Percentiles rank a stretch among this genome's conserved stretches.
Evolutionary conservation across 2,329 filamentous ascomycete species (phyloP).

Genomic region (Calycina marina): DNA sequence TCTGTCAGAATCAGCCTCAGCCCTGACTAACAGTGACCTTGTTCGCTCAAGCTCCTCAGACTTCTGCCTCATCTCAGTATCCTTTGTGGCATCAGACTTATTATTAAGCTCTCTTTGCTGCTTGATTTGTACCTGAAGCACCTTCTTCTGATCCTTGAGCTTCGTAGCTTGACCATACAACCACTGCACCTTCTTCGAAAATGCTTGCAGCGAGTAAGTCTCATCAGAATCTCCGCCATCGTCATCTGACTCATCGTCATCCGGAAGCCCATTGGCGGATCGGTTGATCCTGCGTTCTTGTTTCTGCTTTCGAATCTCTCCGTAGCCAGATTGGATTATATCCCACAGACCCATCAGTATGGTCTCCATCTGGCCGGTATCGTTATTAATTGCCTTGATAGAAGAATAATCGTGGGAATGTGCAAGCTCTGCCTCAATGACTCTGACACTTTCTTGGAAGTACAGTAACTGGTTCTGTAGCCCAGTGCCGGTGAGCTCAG

Average conservation of each 20-base stretch:
- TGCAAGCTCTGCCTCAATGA: conserved; percentile 26
- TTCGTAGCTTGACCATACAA: conserved; percentile 63
- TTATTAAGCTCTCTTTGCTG: conserved; percentile 88
- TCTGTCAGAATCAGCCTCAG: conserved; percentile 20
- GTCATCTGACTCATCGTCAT: conserved; percentile 45
- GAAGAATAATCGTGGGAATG: conserved; percentile 5
- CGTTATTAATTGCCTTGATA: conserved; percentile 23
- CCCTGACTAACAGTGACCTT: conserved; percentile 22
- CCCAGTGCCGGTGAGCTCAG: conserved; percentile 38
- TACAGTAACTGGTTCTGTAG: conserved; percentile 55
- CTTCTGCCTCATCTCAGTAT: conserved; percentile 45
- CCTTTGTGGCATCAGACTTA: conserved; percentile 63
- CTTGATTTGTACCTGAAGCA: conserved; percentile 82
- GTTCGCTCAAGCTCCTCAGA: conserved; percentile 38
- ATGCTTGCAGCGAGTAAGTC: conserved; percentile 57
- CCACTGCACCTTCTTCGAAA: conserved; percentile 65
- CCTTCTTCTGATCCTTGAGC: conserved; percentile 75
- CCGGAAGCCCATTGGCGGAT: conserved; percentile 39
- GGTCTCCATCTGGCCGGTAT: conserved; percentile 39
- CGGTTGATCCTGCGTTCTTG: conserved; percentile 37
- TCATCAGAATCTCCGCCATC: conserved; percentile 43
- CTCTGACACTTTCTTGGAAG: conserved; percentile 44
- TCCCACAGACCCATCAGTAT: conserved; percentile 37
- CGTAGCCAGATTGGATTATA: conserved; percentile 33
- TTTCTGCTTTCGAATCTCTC: conserved; percentile 38